These are phyloP conservation scores for Talaromyces nanjingensis DNA, from an alignment of 495 filamentous ascomycete genomes.

Conservation along the genomic window DNA sequence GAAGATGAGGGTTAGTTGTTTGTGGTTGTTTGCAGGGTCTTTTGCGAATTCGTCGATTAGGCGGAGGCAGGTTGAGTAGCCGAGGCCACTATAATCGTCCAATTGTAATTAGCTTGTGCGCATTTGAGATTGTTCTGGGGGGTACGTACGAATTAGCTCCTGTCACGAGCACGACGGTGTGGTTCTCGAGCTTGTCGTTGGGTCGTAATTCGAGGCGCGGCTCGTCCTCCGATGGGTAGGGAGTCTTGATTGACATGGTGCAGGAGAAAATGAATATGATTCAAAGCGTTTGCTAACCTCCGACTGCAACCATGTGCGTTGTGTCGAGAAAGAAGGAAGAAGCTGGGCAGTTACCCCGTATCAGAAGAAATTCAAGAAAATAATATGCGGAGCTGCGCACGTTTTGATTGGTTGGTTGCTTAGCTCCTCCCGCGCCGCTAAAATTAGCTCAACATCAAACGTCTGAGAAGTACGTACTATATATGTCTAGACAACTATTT, in stretches of 20 bases:
- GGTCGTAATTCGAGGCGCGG: background rate
- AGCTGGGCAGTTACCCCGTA: background rate
- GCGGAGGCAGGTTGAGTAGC: constrained; percentile 77
- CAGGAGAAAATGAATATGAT: too few species aligned
- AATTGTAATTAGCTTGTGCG: too few species aligned
- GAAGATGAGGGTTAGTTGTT: constrained; percentile 47
- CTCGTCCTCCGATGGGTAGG: background rate
- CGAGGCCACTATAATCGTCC: too few species aligned
- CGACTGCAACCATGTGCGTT: too few species aligned
- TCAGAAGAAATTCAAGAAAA: background rate
- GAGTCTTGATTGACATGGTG: background rate
- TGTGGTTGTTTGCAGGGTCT: constrained; percentile 52
- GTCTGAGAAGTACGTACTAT: too few species aligned
- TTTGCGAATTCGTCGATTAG: constrained; percentile 85
- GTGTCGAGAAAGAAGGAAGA: too few species aligned
- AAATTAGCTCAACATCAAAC: background rate
- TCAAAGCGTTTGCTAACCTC: too few species aligned
- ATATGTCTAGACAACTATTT: background rate
- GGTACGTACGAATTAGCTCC: background rate
- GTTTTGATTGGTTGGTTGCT: background rate
- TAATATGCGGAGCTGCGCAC: background rate
- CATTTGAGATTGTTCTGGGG: background rate
- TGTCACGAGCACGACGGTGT: background rate
- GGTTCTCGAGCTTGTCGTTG: constrained; percentile 4
- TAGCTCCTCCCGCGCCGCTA: background rate